Conservation (phyloP, 2,329 filamentous ascomycete genomes). For the Fusarium sp. region DNA sequence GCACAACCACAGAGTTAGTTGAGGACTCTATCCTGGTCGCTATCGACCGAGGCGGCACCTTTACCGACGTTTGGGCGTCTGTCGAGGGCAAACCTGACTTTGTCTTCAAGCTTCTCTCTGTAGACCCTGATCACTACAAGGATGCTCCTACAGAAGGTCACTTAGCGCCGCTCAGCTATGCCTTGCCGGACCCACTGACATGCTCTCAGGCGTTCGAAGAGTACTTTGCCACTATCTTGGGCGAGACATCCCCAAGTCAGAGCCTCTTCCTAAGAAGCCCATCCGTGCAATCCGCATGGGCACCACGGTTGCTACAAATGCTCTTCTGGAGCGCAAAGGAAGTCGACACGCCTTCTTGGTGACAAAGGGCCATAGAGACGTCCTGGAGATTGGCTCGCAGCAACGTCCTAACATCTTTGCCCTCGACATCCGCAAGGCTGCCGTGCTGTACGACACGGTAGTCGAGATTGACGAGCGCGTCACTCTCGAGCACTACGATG, state of each 20-base stretch:
- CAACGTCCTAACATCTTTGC: conserved; percentile 79
- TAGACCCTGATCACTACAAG: conserved; percentile 77
- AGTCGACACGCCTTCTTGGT: conserved; percentile 77
- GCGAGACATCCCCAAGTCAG: conserved; percentile 43
- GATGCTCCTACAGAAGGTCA: conserved; percentile 74
- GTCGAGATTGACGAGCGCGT: conserved; percentile 79
- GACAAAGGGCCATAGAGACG: conserved; percentile 78
- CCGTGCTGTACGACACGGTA: conserved; percentile 75
- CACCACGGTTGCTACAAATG: conserved; percentile 80
- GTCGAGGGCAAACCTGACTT: conserved; percentile 17
- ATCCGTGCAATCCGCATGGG: conserved; percentile 79
- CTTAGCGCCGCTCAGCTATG: neutral
- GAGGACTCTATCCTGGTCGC: conserved; percentile 14
- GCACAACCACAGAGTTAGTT: neutral
- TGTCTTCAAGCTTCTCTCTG: conserved; percentile 44
- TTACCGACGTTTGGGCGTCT: conserved; percentile 23
- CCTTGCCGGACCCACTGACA: neutral
- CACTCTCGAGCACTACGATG: conserved; percentile 78
- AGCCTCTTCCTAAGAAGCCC: conserved; percentile 48
- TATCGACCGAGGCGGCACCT: conserved; percentile 23
- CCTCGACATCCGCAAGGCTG: conserved; percentile 74
- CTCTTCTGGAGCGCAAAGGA: conserved; percentile 76
- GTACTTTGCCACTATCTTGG: conserved; percentile 10
- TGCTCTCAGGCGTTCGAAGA: conserved; percentile 11
- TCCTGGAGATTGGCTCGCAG: conserved; percentile 78